These are phyloP conservation scores for Fusarium lateritium DNA, from an alignment of 2,329 filamentous ascomycete genomes.

Conservation along the genomic window DNA sequence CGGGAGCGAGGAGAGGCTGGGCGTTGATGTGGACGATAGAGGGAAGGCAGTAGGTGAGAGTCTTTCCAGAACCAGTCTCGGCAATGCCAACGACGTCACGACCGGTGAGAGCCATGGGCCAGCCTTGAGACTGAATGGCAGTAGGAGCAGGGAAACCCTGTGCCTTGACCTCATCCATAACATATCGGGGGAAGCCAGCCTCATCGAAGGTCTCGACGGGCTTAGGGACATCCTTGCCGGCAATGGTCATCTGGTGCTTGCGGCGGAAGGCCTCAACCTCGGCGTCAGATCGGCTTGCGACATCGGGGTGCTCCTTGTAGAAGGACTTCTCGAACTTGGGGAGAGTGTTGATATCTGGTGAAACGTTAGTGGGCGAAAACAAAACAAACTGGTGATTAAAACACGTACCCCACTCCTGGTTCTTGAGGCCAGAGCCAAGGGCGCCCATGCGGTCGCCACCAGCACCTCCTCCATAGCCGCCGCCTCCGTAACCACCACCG, in stretches of 20 bases:
- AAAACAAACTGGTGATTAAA: constrained; percentile 47
- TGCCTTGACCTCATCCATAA: constrained; percentile 98
- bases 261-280: constrained; percentile 93
- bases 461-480: constrained; percentile 66
- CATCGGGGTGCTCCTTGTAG: constrained; percentile 94
- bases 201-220: constrained; percentile 98
- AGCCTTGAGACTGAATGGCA: constrained; percentile 97
- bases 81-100: constrained; percentile 99
- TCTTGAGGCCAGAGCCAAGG: constrained; percentile 89
- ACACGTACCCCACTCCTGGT: constrained; percentile 88
- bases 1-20: constrained; percentile 93
- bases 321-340: constrained; percentile 99
- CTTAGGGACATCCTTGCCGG: constrained; percentile 86
- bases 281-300: constrained; percentile 78
- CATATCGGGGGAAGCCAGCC: constrained; percentile 95
- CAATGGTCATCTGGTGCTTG: constrained; percentile 86
- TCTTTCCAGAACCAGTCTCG: constrained; percentile 99
- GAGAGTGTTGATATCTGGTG: constrained; percentile 78
- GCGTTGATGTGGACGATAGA: constrained; percentile 99
- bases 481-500: constrained; percentile 56
- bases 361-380: constrained; percentile 45
- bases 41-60: constrained; percentile 96
- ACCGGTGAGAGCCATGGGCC: constrained; percentile 98
- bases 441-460: constrained; percentile 95
- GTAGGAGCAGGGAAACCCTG: constrained; percentile 96